phyloP scores from a whole-genome alignment of 1,139 yeast species.

The Lizanozyma gosingica region DNA sequence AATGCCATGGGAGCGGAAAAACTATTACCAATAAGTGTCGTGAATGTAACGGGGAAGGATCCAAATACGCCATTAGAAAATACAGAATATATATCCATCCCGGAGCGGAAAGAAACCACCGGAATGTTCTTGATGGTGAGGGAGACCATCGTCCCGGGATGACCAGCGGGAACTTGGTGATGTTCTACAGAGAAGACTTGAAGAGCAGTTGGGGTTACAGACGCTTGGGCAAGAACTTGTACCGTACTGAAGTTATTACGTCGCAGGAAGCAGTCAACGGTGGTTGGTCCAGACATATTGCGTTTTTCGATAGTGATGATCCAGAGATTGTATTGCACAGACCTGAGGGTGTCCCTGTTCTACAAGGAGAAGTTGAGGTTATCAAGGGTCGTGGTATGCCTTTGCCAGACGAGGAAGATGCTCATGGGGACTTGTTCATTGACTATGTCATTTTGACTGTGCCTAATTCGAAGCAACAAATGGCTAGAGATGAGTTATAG shows the following conservation, averaged over 20 bases:
- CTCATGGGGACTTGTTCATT: slow-evolving; percentile 67
- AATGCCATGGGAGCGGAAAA: slow-evolving; percentile 73
- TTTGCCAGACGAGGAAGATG: slow-evolving; percentile 35
- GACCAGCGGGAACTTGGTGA: slow-evolving; percentile 69
- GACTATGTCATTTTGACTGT: slow-evolving; percentile 43
- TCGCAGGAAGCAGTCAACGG: slow-evolving; percentile 68
- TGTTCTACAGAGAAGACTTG: slow-evolving; percentile 48
- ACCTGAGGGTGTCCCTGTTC: slow-evolving; percentile 39
- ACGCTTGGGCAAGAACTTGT: slow-evolving; percentile 64
- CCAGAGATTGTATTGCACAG: slow-evolving; percentile 41
- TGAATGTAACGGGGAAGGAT: slow-evolving; percentile 64
- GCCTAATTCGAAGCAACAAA: too few species aligned
- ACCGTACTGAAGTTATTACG: slow-evolving; percentile 72
- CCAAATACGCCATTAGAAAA: slow-evolving; percentile 44
- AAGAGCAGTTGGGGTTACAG: slow-evolving; percentile 71
- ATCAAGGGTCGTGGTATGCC: slow-evolving; percentile 86
- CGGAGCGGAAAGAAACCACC: slow-evolving; percentile 58
- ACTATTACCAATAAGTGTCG: slow-evolving; percentile 55
- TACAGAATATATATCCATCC: slow-evolving; percentile 59
- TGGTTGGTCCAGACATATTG: slow-evolving; percentile 65
- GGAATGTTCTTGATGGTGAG: slow-evolving; percentile 59
- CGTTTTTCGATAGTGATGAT: slow-evolving; percentile 55
- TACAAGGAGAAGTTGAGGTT: slow-evolving; percentile 63
- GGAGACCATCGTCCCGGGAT: slow-evolving; percentile 80
- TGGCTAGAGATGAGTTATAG: too few species aligned